Conservation (phyloP, 2,329 filamentous ascomycete species). For the Beauveria varroae region DNA sequence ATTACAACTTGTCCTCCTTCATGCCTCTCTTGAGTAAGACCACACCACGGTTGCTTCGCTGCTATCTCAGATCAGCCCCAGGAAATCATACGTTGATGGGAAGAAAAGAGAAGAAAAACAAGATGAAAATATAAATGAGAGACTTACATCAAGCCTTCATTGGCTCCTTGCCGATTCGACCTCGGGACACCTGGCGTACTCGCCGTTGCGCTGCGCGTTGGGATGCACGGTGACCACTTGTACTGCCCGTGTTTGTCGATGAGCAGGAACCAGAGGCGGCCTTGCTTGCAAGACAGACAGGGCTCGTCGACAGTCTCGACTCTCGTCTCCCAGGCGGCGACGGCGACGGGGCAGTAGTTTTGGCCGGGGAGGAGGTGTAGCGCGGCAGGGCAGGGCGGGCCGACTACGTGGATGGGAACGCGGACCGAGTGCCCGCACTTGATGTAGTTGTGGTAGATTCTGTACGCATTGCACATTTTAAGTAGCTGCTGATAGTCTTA, state of each 20-base stretch:
- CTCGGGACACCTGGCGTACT: too few relatives aligned
- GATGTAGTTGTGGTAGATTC: background rate
- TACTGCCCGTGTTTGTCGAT: background rate
- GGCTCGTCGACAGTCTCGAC: background rate
- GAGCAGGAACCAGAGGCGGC: background rate
- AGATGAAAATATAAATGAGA: too few relatives aligned
- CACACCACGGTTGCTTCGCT: too few relatives aligned
- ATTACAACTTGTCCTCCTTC: too few relatives aligned
- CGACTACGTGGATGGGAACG: background rate
- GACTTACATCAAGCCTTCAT: too few relatives aligned
- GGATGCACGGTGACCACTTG: background rate
- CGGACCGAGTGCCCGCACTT: background rate
- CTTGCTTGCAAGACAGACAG: background rate
- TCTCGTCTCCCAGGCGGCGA: background rate
- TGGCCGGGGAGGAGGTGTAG: background rate
- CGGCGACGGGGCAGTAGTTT: background rate
- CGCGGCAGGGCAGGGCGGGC: background rate
- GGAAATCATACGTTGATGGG: too few relatives aligned
- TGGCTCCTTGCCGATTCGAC: too few relatives aligned
- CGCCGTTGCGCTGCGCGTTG: background rate
- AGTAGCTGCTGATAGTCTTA: rapidly evolving
- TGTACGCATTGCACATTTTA: background rate
- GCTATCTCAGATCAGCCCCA: too few relatives aligned
- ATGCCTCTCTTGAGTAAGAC: too few relatives aligned
- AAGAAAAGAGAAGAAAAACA: too few relatives aligned